Conservation (phyloP, 2,329 filamentous ascomycete species). For the Diplodia seriata region DNA sequence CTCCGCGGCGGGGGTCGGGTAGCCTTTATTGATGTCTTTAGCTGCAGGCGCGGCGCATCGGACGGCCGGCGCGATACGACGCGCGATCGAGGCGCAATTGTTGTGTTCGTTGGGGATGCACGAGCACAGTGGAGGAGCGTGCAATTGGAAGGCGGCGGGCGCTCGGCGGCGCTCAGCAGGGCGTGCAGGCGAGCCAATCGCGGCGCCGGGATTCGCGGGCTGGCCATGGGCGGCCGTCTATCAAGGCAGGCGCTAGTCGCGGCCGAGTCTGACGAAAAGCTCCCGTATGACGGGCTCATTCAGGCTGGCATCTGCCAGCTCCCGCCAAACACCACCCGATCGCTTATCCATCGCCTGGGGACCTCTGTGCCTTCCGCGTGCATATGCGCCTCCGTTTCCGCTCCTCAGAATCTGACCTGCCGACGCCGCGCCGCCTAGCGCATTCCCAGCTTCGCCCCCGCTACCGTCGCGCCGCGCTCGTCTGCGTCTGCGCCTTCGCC, state of each 20-base stretch:
- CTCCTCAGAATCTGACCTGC: background rate
- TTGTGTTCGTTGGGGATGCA: background rate
- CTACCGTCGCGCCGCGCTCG: constrained; percentile 8
- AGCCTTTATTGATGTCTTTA: constrained; percentile 12
- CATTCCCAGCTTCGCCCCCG: background rate
- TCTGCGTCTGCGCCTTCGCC: too few species aligned
- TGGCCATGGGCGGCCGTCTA: constrained; percentile 2
- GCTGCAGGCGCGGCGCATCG: background rate
- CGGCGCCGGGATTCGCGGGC: background rate
- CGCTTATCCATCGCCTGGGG: background rate
- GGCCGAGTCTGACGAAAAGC: constrained; percentile 17
- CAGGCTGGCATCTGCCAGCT: constrained; percentile 9
- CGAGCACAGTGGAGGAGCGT: background rate
- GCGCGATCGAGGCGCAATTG: background rate
- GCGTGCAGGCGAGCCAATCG: constrained; percentile 4
- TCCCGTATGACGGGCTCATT: constrained; percentile 9
- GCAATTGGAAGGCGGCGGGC: background rate
- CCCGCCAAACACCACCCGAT: constrained; percentile 11
- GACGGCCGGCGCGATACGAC: constrained; percentile 11
- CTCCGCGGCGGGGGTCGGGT: background rate
- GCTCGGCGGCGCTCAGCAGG: constrained; percentile 1
- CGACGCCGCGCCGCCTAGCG: constrained; percentile 18
- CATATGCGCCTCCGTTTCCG: constrained; percentile 21
- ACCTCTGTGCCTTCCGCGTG: constrained; percentile 20
- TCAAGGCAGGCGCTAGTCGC: constrained; percentile 16